phyloP scores from a whole-genome alignment of 2,329 filamentous ascomycete genomes.

The Colletotrichum phormii region DNA sequence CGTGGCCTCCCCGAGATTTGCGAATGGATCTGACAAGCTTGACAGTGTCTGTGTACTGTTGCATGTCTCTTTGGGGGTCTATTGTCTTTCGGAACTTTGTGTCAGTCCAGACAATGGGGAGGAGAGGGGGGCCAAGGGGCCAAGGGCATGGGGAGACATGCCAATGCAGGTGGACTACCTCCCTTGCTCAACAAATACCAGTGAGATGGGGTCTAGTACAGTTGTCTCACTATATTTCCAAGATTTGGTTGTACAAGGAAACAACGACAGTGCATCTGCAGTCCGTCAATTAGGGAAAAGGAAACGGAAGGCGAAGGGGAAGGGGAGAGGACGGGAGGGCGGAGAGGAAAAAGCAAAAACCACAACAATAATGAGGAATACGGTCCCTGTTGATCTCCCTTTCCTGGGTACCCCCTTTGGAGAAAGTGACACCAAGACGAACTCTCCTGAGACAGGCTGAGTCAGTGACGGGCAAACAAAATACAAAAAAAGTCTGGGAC shows the following conservation, averaged over 20 bases:
- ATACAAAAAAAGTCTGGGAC: slow-evolving; percentile 7
- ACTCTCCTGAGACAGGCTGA: slow-evolving; percentile 22
- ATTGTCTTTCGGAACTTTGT: slow-evolving; percentile 10
- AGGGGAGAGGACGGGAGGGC: not conserved
- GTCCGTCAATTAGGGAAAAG: not conserved
- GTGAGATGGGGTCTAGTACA: not conserved
- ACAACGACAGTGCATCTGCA: not conserved
- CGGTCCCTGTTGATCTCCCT: not conserved
- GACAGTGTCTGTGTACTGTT: not conserved
- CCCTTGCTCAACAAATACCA: slow-evolving; percentile 26
- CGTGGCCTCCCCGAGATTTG: slow-evolving; percentile 2
- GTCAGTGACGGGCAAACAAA: slow-evolving; percentile 16
- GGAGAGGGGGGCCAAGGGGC: not conserved
- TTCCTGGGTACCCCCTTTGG: not conserved
- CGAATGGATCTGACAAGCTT: not conserved
- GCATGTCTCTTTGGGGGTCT: not conserved
- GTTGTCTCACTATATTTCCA: not conserved
- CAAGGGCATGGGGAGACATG: not conserved
- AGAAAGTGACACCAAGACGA: not conserved
- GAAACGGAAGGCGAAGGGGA: not conserved
- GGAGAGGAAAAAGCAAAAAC: not conserved
- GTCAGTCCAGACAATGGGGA: not conserved
- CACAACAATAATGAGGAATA: not conserved
- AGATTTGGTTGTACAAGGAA: not conserved
- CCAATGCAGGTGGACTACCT: not conserved